Evolutionary conservation across 345 rosid species (phyloP).

Genomic region (Ceriops decandra): DNA sequence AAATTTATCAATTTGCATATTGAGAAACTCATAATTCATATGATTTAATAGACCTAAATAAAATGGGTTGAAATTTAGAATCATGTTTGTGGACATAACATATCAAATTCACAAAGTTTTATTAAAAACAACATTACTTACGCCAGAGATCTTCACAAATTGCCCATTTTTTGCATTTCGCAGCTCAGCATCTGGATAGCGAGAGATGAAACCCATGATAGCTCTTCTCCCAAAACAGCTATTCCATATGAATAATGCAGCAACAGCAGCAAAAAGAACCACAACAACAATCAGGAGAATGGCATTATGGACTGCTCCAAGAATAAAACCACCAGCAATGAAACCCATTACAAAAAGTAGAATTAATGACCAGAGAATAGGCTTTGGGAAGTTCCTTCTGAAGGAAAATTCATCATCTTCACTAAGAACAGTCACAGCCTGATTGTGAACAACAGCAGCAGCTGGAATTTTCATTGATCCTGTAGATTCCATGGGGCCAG

Average conservation of each 20-base stretch:
- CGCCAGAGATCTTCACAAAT: slow-evolving; percentile 97
- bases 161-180: slow-evolving; percentile 96
- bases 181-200: slow-evolving; percentile 87
- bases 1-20: not conserved
- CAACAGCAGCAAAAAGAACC: slow-evolving; percentile 59
- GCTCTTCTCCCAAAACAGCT: slow-evolving; percentile 73
- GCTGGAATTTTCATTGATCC: slow-evolving; percentile 67
- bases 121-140: slow-evolving; percentile 19
- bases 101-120: not conserved
- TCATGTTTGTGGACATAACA: not conserved
- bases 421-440: slow-evolving; percentile 64
- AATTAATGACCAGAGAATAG: slow-evolving; percentile 64
- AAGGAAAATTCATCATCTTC: slow-evolving; percentile 70
- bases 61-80: not conserved
- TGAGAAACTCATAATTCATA: not conserved
- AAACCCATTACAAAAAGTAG: slow-evolving; percentile 78
- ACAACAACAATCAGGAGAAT: slow-evolving; percentile 71
- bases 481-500: slow-evolving; percentile 86
- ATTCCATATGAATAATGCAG: slow-evolving; percentile 79
- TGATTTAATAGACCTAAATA: not conserved
- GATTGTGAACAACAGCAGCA: slow-evolving; percentile 62
- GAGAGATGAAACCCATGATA: slow-evolving; percentile 62
- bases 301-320: slow-evolving; percentile 86
- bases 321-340: slow-evolving; percentile 82
- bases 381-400: slow-evolving; percentile 69